Evolutionary conservation across 768 basidiomycete species (phyloP), one percentile per base, ranked within the genome.

Genomic region (Tulasnella sp.): DNA sequence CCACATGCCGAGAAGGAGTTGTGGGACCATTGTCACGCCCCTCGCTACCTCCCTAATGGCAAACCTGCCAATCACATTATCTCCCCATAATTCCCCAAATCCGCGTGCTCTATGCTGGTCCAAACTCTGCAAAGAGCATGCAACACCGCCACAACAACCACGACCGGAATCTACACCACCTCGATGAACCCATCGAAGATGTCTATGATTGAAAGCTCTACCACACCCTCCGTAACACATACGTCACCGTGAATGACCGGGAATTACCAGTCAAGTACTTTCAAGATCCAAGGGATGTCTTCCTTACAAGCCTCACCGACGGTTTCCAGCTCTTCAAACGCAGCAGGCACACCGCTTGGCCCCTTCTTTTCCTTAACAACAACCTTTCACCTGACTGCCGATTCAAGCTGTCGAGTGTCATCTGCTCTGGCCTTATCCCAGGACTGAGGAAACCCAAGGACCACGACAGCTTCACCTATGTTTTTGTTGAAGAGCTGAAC

Each of bases 391-490:
- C 86, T 0, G 81, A 84, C 2, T 39, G 5, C 6, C 81, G 83
- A 1, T 84, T 83, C 42, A 83, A 82, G 34, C 73, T 83, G 12
- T 74, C 82, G 3, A 74, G 86, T 54, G 79, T 86, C 8, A 68
- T 88, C 2, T 82, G 81, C 37, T 37, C 86, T 11, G 85, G 85
- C 15, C 80, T 86, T 54, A 85, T 88, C 64, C 87, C 86, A 1
- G 85, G 87, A 0, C 87, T 85, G 0, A 82, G 83, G 17, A 84
- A 84, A 52, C 85, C 86, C 0, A 82, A 83, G 37, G 82, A 85
- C 58, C 36, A 85, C 8, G 81, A 82, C 34, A 85, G 85, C 0
- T 87, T 86, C 71, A 80, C 84, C 0, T 77, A 67, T 36, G 85
- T 84, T 0, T 77, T 85, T 0, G 78, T 84, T 6, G 78, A 85